Conservation (phyloP, 208 protist genomes). For the Trypanosoma cruzi region DNA sequence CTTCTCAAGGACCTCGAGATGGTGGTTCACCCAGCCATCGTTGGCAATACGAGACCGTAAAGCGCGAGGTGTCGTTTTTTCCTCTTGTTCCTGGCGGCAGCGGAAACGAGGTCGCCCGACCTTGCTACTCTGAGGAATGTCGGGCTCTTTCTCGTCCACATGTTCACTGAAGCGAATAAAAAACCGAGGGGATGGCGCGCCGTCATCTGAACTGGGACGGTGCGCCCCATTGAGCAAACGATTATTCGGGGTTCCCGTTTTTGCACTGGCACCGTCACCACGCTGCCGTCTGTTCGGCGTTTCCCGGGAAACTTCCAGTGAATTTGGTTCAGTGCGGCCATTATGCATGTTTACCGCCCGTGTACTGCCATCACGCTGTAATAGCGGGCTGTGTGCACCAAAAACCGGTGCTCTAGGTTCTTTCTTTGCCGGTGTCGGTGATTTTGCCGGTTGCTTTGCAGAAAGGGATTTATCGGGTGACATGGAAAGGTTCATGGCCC, state of each 20-base stretch:
- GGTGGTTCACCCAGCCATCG: conserved; percentile 30
- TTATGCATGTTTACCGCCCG: not conserved
- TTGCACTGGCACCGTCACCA: not conserved
- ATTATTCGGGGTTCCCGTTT: not conserved
- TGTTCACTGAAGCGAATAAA: not conserved
- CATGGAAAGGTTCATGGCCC: not conserved
- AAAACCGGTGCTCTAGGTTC: not conserved
- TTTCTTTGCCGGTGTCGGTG: not conserved
- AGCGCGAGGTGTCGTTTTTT: conserved; percentile 11
- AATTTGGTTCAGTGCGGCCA: conserved; percentile 2
- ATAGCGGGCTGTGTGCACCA: not conserved
- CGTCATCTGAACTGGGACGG: not conserved
- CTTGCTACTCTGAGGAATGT: not conserved
- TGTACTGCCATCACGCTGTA: not conserved
- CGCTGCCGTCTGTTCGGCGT: not conserved
- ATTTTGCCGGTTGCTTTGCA: not conserved
- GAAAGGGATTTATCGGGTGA: not conserved
- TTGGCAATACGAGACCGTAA: conserved; percentile 10
- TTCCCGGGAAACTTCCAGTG: not conserved
- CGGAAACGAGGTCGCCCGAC: not conserved
- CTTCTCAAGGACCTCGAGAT: conserved; percentile 34
- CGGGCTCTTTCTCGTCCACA: not conserved
- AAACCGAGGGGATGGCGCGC: not conserved
- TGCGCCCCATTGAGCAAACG: not conserved
- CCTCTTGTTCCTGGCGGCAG: not conserved